phyloP scores from a whole-genome alignment of 306 rosid genomes.

The Prunus dulcis region DNA sequence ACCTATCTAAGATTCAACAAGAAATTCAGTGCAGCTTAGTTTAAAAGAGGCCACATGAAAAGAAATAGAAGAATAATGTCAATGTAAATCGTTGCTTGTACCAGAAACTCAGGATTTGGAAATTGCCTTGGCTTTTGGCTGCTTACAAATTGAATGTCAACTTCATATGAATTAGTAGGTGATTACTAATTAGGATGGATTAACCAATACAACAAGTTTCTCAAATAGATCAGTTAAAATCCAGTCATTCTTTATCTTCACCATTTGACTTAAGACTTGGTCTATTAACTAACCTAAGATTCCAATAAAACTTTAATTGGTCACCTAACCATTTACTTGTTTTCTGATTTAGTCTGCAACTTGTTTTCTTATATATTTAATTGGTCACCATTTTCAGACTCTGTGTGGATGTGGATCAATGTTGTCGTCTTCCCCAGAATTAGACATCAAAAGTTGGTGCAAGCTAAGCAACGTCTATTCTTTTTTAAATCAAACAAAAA shows the following conservation, averaged over 20 bases:
- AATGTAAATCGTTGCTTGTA: neutral
- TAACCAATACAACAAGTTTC: neutral
- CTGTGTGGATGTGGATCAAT: neutral
- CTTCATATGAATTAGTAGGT: neutral
- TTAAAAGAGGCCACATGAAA: no score
- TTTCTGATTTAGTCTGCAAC: neutral
- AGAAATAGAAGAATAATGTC: no score
- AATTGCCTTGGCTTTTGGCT: neutral
- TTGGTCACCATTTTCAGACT: neutral
- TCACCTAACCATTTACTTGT: neutral
- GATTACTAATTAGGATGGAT: neutral
- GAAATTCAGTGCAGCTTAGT: no score
- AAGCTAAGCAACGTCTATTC: neutral
- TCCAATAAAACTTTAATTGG: neutral
- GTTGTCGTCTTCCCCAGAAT: neutral
- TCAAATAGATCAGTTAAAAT: neutral
- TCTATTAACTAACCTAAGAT: neutral
- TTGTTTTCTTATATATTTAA: no score
- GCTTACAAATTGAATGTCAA: neutral
- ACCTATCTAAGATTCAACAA: neutral
- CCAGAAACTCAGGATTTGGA: neutral
- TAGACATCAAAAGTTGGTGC: neutral
- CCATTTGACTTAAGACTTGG: neutral
- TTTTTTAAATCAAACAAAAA: neutral
- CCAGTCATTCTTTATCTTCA: neutral